These are phyloP conservation scores for Torulaspora indica DNA, from an alignment of 805 yeast species.

Conservation along the genomic window DNA sequence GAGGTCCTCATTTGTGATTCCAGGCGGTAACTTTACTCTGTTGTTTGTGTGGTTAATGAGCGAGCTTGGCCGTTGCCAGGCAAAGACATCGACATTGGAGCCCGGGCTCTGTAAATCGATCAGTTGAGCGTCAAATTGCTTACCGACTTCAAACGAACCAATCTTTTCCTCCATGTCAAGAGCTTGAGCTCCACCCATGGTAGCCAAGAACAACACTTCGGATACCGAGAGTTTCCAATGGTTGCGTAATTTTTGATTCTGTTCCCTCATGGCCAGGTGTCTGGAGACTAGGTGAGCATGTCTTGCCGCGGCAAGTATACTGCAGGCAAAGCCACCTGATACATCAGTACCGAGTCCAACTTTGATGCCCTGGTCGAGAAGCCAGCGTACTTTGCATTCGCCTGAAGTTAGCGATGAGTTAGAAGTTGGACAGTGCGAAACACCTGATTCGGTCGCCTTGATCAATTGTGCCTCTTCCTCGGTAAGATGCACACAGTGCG, in stretches of 20 bases:
- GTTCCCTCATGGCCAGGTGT: constrained; percentile 57
- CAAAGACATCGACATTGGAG: constrained; percentile 70
- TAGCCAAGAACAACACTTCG: constrained; percentile 77
- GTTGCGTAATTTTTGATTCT: constrained; percentile 34
- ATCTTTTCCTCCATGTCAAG: constrained; percentile 50
- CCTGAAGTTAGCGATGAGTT: constrained; percentile 87
- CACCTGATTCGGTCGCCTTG: constrained; percentile 54
- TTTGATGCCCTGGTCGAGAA: constrained; percentile 59
- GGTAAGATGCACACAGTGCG: constrained; percentile 79
- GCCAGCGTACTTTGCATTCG: constrained; percentile 73
- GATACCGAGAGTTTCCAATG: constrained; percentile 51
- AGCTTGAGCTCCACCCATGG: constrained; percentile 85
- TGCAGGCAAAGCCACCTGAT: constrained; percentile 70
- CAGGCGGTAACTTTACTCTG: constrained; percentile 3
- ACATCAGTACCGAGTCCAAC: constrained; percentile 81
- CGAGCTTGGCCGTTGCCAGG: constrained; percentile 54
- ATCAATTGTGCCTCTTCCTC: constrained; percentile 61
- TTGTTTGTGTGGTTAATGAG: constrained; percentile 12
- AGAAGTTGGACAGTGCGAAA: constrained; percentile 91
- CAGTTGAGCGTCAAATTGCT: constrained; percentile 78
- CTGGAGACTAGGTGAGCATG: constrained; percentile 70
- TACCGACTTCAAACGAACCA: constrained; percentile 74
- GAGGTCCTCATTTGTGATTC: constrained; percentile 40
- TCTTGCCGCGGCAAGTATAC: constrained; percentile 59
- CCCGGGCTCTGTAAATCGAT: constrained; percentile 52